These are phyloP conservation scores for Nannizziopsis barbatae DNA, from an alignment of 2,329 filamentous ascomycete genomes.

Conservation along the genomic window DNA sequence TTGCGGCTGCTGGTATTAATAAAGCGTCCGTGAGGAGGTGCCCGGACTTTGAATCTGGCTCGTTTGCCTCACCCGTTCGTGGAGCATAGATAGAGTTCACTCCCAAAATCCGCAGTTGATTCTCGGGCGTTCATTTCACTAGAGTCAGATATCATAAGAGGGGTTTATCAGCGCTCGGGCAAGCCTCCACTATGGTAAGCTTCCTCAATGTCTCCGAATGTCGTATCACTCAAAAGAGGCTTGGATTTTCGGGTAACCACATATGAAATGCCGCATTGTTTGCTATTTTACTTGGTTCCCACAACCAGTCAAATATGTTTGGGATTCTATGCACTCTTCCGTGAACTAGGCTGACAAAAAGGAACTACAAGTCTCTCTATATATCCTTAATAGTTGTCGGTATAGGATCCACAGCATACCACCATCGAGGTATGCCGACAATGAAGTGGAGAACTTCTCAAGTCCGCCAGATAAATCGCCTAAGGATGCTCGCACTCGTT, in stretches of 20 bases:
- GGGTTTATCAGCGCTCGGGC: slow-evolving; percentile 21
- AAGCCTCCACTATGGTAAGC: slow-evolving; percentile 18
- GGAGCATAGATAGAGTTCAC: background rate
- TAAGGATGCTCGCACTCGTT: too few relatives aligned
- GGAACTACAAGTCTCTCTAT: slow-evolving; percentile 15
- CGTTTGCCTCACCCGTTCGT: background rate
- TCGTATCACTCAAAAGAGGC: background rate
- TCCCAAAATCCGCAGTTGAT: background rate
- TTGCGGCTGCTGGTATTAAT: slow-evolving; percentile 5
- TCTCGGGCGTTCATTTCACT: slow-evolving; percentile 19
- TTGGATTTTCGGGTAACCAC: background rate
- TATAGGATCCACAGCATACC: slow-evolving; percentile 18
- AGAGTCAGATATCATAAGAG: slow-evolving; percentile 15
- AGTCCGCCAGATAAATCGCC: too few relatives aligned
- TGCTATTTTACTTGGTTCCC: background rate
- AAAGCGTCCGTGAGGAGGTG: slow-evolving; percentile 15
- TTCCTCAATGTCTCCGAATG: background rate
- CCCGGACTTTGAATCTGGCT: background rate
- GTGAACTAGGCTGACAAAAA: slow-evolving; percentile 14
- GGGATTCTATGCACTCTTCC: slow-evolving; percentile 12
- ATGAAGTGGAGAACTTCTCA: too few relatives aligned
- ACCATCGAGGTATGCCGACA: too few relatives aligned
- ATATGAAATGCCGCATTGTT: background rate
- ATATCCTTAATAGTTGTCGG: slow-evolving; percentile 20
- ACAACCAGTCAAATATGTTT: slow-evolving; percentile 4